These are phyloP conservation scores for Backusella psychrophila DNA, from an alignment of 192 early-diverging fungal species.

Conservation along the genomic window DNA sequence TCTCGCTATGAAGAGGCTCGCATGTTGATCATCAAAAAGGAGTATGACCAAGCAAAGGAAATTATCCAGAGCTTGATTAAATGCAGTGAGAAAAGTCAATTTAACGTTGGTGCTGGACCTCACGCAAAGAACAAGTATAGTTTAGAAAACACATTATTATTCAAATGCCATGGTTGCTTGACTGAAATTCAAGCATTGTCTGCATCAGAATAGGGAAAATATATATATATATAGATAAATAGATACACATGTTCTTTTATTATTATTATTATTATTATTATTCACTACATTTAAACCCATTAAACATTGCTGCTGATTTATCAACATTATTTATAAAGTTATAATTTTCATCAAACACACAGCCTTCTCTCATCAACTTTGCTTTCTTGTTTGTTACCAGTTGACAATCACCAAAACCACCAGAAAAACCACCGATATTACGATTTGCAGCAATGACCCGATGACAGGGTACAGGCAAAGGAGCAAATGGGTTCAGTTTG, in stretches of 20 bases:
- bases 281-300: conserved; percentile 38
- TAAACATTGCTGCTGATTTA: conserved; percentile 50
- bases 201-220: neutral
- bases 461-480: conserved; percentile 70
- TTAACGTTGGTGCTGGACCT: conserved; percentile 28
- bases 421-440: conserved; percentile 69
- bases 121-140: conserved; percentile 64
- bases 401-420: conserved; percentile 59
- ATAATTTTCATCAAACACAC: conserved; percentile 57
- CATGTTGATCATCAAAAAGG: conserved; percentile 43
- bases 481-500: conserved; percentile 65
- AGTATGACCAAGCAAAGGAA: conserved; percentile 39
- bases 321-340: conserved; percentile 36
- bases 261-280: conserved; percentile 7
- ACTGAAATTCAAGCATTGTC: conserved; percentile 27
- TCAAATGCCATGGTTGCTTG: conserved; percentile 57
- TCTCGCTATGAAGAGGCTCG: conserved; percentile 58
- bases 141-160: conserved; percentile 59
- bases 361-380: conserved; percentile 63
- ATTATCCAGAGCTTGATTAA: conserved; percentile 53
- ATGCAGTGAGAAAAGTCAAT: conserved; percentile 26
- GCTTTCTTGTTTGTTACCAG: conserved; percentile 65
- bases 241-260: neutral
- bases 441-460: conserved; percentile 60
- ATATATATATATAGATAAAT: neutral